These are phyloP conservation scores for Aspergillus sclerotioniger DNA, from an alignment of 495 filamentous ascomycete genomes.

Conservation along the genomic window DNA sequence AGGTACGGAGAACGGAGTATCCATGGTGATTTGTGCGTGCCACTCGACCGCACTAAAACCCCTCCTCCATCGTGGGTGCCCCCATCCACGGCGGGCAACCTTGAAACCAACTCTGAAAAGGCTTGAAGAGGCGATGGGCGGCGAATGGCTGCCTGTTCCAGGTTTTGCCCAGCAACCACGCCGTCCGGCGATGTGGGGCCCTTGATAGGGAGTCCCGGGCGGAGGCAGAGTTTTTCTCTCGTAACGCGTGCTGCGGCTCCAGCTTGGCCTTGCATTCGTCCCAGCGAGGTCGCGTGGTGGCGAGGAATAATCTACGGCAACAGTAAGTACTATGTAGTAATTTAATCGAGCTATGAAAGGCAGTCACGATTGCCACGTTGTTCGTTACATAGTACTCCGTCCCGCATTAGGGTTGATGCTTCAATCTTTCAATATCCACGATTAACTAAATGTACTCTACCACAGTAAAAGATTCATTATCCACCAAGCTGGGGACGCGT, in stretches of 20 bases:
- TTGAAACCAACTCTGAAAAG: neutral
- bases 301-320: no score
- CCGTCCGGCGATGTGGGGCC: slow-evolving; percentile 13
- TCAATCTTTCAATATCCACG: no score
- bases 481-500: neutral
- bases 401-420: no score
- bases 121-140: neutral
- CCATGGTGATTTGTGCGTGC: neutral
- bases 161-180: neutral
- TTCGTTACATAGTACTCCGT: no score
- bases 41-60: neutral
- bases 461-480: neutral
- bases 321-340: no score
- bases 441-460: no score
- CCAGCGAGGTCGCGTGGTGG: neutral
- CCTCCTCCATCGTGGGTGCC: neutral
- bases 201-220: slow-evolving; percentile 1
- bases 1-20: no score
- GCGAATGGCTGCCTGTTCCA: slow-evolving; percentile 5
- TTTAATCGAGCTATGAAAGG: no score
- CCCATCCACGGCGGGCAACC: slow-evolving; percentile 6
- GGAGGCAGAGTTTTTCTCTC: slow-evolving; percentile 15
- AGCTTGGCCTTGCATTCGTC: neutral
- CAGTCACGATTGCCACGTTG: no score
- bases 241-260: neutral